Evolutionary conservation across 1,284 basidiomycete species (phyloP).

Genomic region (Apiotrichum akiyoshidainum): DNA sequence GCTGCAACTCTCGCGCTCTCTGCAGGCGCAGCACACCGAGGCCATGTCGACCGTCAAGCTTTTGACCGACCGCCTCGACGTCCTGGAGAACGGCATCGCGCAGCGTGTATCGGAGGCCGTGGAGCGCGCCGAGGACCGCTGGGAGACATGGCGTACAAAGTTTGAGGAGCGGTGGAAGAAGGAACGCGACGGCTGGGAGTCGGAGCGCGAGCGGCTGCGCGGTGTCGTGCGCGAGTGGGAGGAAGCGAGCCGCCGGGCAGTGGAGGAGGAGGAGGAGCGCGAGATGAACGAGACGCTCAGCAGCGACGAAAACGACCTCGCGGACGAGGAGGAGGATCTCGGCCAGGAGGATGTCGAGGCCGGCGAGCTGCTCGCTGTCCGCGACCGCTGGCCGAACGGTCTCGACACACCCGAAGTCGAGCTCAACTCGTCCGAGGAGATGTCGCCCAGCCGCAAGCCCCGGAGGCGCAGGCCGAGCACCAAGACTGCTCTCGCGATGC

Average conservation of each 20-base stretch:
- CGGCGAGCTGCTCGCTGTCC: slow-evolving; percentile 13
- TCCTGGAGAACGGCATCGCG: slow-evolving; percentile 53
- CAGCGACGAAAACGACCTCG: slow-evolving; percentile 37
- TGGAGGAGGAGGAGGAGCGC: slow-evolving; percentile 52
- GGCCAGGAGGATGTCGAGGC: slow-evolving; percentile 24
- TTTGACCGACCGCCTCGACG: slow-evolving; percentile 61
- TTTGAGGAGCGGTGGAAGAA: slow-evolving; percentile 72
- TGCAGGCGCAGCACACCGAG: slow-evolving; percentile 73
- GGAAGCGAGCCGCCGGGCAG: slow-evolving; percentile 53
- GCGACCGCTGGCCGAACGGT: slow-evolving; percentile 15
- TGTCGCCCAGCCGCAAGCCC: slow-evolving; percentile 14
- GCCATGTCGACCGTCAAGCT: slow-evolving; percentile 74
- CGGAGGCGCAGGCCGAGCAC: slow-evolving; percentile 38
- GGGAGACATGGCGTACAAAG: slow-evolving; percentile 59
- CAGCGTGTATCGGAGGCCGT: slow-evolving; percentile 55
- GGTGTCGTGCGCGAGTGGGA: slow-evolving; percentile 82
- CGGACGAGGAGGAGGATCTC: slow-evolving; percentile 30
- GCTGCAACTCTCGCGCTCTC: slow-evolving; percentile 65
- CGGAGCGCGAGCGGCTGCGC: slow-evolving; percentile 71
- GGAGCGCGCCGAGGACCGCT: slow-evolving; percentile 64
- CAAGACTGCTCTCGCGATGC: slow-evolving; percentile 33
- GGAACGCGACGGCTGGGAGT: slow-evolving; percentile 75
- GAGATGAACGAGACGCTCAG: slow-evolving; percentile 45
- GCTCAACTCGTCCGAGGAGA: slow-evolving; percentile 1
- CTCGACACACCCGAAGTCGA: slow-evolving; percentile 4